Base-by-base conservation (phyloP, 2,329 filamentous ascomycete genomes). In the Huntiella decipiens region DNA sequence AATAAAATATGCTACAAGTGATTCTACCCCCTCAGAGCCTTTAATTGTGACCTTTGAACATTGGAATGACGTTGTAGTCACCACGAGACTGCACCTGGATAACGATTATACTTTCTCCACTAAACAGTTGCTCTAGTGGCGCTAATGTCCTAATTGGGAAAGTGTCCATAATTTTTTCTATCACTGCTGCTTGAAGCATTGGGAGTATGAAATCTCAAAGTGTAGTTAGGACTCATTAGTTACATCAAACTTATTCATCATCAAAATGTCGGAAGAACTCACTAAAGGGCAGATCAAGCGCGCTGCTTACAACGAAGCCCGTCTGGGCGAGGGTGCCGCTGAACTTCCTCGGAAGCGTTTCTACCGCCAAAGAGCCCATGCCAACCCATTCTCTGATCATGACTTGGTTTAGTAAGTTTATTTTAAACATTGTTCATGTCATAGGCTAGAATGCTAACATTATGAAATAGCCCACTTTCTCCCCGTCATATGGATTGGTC, bases 321-420 rank as follows among this genome's bases (percentile, higher is more conserved):
- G 44, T 6, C 28, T 44, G 36, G 44, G 44, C 13, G 66, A 71
- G 56, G 66, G 62, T 16, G 63, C 64, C 35, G 63, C 74, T 5
- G 71, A 76, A 55, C 64, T 95, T 55, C 91, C 91, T 7, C 80
- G 84, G 63, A 98, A 98, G 70, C 88, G 82, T 66, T 94, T 91
- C 65, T 98, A 94, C 61, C 77, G 91, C 47, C 91, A 98, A 63
- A 75, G 91, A 61, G 91, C 91, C 34, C 91, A 98, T 65, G 91
- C 91, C 52, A 98, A 98, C 65, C 87, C 88, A 5, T 98, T 98
- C 64, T 95, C 88, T 2, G 91, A 98, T 57, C 91, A 98, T 66
- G 68, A 74, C 48, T 68, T 98, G 58, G 70, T 72, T 56, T 98
- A 98, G 91, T 93, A 73, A 56, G 75, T 66, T 34, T 32, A 22